phyloP scores from a whole-genome alignment of 495 filamentous ascomycete genomes.

The Penicillium diatomitis region DNA sequence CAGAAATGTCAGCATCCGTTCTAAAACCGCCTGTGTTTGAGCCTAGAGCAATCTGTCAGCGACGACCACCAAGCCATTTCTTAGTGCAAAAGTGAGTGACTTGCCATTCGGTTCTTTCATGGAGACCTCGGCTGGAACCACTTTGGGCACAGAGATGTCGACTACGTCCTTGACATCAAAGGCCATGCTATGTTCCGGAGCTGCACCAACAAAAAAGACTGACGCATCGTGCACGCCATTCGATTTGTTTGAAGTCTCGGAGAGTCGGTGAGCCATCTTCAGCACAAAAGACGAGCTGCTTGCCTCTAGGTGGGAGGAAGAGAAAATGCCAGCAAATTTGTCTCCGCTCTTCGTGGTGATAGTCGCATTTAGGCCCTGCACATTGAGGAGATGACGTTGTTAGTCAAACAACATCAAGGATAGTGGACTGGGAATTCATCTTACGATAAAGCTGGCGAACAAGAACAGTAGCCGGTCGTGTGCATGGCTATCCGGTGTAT shows the following conservation, averaged over 20 bases:
- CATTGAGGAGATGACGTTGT: not conserved
- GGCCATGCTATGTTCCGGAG: conserved; percentile 60
- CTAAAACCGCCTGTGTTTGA: conserved; percentile 47
- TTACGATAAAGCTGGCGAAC: conserved; percentile 54
- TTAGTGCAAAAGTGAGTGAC: conserved; percentile 2
- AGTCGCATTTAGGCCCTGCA: conserved; percentile 57
- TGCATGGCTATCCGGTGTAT: conserved; percentile 51
- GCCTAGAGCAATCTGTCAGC: not conserved
- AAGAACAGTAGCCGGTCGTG: conserved; percentile 59
- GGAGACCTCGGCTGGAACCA: conserved; percentile 38
- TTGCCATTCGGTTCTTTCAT: conserved; percentile 66
- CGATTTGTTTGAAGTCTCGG: conserved; percentile 35
- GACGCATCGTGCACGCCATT: conserved; percentile 47
- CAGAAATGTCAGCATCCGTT: conserved; percentile 85
- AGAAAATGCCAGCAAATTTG: conserved; percentile 64
- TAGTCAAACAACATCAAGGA: no score
- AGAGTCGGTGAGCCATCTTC: conserved; percentile 71
- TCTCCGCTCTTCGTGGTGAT: conserved; percentile 63
- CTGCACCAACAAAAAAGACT: conserved; percentile 49
- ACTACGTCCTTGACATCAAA: conserved; percentile 72
- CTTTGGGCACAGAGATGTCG: conserved; percentile 54
- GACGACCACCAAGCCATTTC: not conserved
- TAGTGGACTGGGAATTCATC: conserved; percentile 11
- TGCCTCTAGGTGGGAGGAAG: conserved; percentile 47
- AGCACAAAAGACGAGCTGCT: conserved; percentile 57